Conservation (phyloP, 768 basidiomycete species). For the Podaxis mareebaensis region DNA sequence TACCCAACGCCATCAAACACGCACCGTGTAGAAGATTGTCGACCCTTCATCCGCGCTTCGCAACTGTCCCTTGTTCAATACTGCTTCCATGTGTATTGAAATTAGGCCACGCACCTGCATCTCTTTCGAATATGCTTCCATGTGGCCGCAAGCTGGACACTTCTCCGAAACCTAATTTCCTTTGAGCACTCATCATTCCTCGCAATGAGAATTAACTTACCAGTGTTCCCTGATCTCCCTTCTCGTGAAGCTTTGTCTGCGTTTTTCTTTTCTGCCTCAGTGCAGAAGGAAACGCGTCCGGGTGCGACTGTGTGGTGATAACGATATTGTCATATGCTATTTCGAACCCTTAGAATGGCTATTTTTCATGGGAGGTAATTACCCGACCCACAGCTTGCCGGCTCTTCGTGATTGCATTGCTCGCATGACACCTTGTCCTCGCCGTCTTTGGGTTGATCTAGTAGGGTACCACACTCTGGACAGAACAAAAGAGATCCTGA, state of each 20-base stretch:
- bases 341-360: background rate
- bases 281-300: slow-evolving; percentile 91
- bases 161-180: slow-evolving; percentile 75
- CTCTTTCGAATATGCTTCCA: slow-evolving; percentile 86
- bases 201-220: slow-evolving; percentile 28
- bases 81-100: background rate
- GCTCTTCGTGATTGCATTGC: slow-evolving; percentile 86
- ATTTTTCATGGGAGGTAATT: background rate
- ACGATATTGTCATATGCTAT: slow-evolving; percentile 91
- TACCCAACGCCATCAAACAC: slow-evolving; percentile 28
- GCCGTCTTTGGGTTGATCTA: slow-evolving; percentile 76
- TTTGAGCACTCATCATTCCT: background rate
- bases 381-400: slow-evolving; percentile 75
- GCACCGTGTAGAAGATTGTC: slow-evolving; percentile 90
- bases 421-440: slow-evolving; percentile 80
- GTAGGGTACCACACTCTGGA: slow-evolving; percentile 87
- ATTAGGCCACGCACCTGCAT: slow-evolving; percentile 60
- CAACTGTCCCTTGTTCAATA: slow-evolving; percentile 44
- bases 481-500: slow-evolving; percentile 93
- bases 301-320: slow-evolving; percentile 87
- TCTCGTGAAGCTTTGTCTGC: slow-evolving; percentile 77
- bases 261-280: slow-evolving; percentile 88
- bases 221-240: slow-evolving; percentile 62
- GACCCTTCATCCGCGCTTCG: slow-evolving; percentile 94
- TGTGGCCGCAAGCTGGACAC: slow-evolving; percentile 85